Conservation (phyloP, 495 filamentous ascomycete genomes). For the Aspergillus biplanus region DNA sequence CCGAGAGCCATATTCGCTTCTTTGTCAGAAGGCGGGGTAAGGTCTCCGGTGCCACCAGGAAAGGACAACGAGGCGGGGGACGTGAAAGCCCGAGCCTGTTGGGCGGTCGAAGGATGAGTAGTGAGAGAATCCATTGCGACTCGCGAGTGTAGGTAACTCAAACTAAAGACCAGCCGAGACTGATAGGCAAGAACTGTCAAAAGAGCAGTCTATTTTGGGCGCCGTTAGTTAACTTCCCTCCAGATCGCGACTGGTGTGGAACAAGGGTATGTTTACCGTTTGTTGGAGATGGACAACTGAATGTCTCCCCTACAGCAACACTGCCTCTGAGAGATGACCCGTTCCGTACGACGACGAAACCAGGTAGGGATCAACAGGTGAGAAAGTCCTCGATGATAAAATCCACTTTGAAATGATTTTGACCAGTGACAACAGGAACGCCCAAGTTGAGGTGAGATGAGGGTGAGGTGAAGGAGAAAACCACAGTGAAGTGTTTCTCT, state of each 20-base stretch:
- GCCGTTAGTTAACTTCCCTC: not conserved
- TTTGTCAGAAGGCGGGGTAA: constrained; percentile 76
- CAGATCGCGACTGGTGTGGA: not conserved
- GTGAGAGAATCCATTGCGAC: constrained; percentile 83
- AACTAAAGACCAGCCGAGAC: constrained; percentile 29
- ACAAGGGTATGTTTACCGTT: constrained; percentile 50
- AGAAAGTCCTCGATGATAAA: constrained; percentile 17
- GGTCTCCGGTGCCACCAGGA: constrained; percentile 77
- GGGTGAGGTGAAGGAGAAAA: constrained; percentile 35
- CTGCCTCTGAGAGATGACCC: constrained; percentile 24
- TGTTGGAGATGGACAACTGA: constrained; percentile 96
- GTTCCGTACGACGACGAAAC: constrained; percentile 19
- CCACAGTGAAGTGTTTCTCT: constrained; percentile 53
- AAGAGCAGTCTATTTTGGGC: constrained; percentile 22
- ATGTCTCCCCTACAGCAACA: constrained; percentile 84
- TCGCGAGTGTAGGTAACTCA: constrained; percentile 28
- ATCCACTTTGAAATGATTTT: constrained; percentile 21
- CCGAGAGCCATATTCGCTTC: constrained; percentile 51
- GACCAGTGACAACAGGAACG: constrained; percentile 18
- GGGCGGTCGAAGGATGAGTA: constrained; percentile 83
- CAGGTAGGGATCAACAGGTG: constrained; percentile 18
- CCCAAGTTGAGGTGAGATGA: constrained; percentile 15
- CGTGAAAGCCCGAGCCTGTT: constrained; percentile 90
- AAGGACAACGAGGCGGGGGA: constrained; percentile 88
- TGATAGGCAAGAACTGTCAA: constrained; percentile 19